Percentiles rank a stretch among this genome's conserved stretches.
Evolutionary conservation across 2,329 filamentous ascomycete genomes (phyloP).

Genomic region (Colletotrichum eleusines): DNA sequence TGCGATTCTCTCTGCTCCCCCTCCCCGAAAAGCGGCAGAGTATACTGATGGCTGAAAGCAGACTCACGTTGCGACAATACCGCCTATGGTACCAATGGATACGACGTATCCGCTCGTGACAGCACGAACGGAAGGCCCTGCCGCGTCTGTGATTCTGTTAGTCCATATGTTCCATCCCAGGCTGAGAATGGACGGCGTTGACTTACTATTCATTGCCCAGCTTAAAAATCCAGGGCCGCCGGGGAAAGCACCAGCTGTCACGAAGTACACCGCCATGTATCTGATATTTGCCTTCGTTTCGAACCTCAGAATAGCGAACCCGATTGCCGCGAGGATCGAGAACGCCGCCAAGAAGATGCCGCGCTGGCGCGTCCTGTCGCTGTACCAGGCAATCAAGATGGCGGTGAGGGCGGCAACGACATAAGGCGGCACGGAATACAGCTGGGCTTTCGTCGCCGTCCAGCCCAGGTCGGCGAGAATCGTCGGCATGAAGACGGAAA

Average conservation of each 20-base stretch:
- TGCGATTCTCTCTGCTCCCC: not conserved
- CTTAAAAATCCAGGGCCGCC: conserved; percentile 69
- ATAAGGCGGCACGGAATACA: conserved; percentile 60
- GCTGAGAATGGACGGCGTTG: not conserved
- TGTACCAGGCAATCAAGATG: conserved; percentile 54
- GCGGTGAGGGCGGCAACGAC: conserved; percentile 55
- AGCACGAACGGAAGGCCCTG: conserved; percentile 67
- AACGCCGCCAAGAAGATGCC: conserved; percentile 57
- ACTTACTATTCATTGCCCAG: conserved; percentile 68
- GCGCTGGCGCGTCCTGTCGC: conserved; percentile 54
- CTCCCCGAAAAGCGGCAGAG: not conserved
- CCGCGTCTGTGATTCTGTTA: conserved; percentile 55
- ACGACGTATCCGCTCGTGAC: conserved; percentile 68
- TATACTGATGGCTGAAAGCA: not conserved
- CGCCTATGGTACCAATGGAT: conserved; percentile 66
- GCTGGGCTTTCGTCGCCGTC: conserved; percentile 55
- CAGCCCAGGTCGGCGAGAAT: conserved; percentile 58
- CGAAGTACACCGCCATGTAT: conserved; percentile 67
- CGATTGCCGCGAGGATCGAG: conserved; percentile 58
- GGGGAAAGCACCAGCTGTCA: conserved; percentile 67
- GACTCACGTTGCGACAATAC: conserved; percentile 66
- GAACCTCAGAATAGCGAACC: conserved; percentile 66
- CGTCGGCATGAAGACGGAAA: conserved; percentile 64
- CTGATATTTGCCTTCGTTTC: conserved; percentile 55
- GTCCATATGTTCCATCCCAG: not conserved